Percentiles rank a stretch among this genome's conserved stretches.
phyloP scores from a whole-genome alignment of 2,329 filamentous ascomycete species.

The Claviceps maximensis region DNA sequence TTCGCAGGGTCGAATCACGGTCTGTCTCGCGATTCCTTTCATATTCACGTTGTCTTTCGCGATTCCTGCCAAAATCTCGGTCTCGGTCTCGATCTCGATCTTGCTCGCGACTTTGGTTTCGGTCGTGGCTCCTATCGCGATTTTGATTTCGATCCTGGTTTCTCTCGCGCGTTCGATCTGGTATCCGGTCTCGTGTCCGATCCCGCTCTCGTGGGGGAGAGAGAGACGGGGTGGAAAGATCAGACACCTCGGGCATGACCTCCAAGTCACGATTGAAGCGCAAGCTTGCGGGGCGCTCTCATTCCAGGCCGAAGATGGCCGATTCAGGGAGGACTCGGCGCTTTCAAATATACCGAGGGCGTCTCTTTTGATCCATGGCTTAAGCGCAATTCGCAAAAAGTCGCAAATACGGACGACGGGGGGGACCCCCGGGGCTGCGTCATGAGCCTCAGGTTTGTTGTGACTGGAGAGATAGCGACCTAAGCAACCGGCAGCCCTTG shows the following conservation, averaged over 20 bases:
- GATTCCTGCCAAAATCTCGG: conserved; percentile 4
- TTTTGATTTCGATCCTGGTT: not conserved
- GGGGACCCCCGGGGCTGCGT: conserved; percentile 2
- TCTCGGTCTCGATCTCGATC: not conserved
- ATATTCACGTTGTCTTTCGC: conserved; percentile 4
- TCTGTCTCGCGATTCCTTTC: conserved; percentile 14
- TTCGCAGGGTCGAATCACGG: conserved; percentile 15
- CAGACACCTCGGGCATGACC: conserved; percentile 5
- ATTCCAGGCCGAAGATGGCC: not conserved
- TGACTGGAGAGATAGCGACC: not conserved
- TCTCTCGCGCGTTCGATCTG: not conserved
- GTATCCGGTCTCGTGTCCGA: not conserved
- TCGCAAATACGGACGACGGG: conserved; percentile 1
- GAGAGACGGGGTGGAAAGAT: not conserved
- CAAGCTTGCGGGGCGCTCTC: not conserved
- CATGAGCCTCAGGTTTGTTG: conserved; percentile 3
- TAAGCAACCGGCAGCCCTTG: not conserved
- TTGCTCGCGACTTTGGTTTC: not conserved
- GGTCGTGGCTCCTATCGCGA: not conserved
- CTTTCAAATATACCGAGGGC: not conserved
- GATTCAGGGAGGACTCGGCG: not conserved
- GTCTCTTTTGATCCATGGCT: not conserved
- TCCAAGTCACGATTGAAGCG: not conserved
- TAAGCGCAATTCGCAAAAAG: not conserved
- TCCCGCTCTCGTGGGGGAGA: conserved; percentile 2